Evolutionary conservation across 306 rosid genomes (phyloP).

Genomic region (Clitoria ternatea): DNA sequence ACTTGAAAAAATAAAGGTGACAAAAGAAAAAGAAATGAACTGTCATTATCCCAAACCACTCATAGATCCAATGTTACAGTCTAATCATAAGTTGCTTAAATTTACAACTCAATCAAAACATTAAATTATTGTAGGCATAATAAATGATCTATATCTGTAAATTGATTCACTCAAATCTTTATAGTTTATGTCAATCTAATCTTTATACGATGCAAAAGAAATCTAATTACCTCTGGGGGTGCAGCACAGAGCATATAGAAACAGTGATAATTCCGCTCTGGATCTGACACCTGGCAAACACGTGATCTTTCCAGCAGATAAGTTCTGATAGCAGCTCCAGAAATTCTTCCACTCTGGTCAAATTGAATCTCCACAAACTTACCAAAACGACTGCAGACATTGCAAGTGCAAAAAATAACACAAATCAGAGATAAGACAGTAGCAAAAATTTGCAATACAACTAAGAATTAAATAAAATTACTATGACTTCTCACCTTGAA

Average conservation of each 20-base stretch:
- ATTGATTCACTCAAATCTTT: slow-evolving; percentile 8
- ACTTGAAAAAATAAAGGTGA: background rate
- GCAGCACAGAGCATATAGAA: slow-evolving; percentile 99
- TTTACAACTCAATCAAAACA: background rate
- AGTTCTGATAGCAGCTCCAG: slow-evolving; percentile 99
- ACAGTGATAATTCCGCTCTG: slow-evolving; percentile 99
- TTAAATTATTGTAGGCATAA: slow-evolving; percentile 6
- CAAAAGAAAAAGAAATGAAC: slow-evolving; percentile 13
- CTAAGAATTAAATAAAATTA: slow-evolving; percentile 6
- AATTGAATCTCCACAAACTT: slow-evolving; percentile 99
- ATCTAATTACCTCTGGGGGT: slow-evolving; percentile 73
- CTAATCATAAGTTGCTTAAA: slow-evolving; percentile 10
- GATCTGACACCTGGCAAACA: slow-evolving; percentile 96
- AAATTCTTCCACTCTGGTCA: slow-evolving; percentile 87
- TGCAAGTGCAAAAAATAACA: slow-evolving; percentile 14
- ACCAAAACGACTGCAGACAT: slow-evolving; percentile 88
- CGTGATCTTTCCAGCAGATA: slow-evolving; percentile 99
- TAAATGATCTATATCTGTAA: slow-evolving; percentile 18
- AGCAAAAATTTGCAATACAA: slow-evolving; percentile 18
- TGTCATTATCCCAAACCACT: slow-evolving; percentile 11
- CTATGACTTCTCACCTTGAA: slow-evolving; percentile 62
- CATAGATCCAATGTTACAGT: background rate
- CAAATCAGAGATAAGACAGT: slow-evolving; percentile 22
- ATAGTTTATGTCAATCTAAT: slow-evolving; percentile 20
- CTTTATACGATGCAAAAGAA: slow-evolving; percentile 10